phyloP scores from a whole-genome alignment of 1,284 basidiomycete species.

The Singerocomus inundabilis region DNA sequence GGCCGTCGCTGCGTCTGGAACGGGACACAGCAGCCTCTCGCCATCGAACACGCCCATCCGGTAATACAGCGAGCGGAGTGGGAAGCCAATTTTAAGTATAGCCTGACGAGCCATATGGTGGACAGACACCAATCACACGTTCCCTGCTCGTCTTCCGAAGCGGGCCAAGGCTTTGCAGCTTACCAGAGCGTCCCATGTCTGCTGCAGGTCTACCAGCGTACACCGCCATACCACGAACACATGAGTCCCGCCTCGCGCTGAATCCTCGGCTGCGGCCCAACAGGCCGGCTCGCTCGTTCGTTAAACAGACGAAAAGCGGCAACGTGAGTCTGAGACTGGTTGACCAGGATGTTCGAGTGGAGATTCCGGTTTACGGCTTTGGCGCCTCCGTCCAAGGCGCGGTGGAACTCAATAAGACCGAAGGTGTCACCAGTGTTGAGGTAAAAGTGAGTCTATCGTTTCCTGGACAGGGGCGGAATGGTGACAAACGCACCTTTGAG shows the following conservation, averaged over 20 bases:
- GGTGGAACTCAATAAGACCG: conserved; percentile 54
- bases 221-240: conserved; percentile 43
- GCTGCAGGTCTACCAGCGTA: conserved; percentile 48
- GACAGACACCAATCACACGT: conserved; percentile 26
- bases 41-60: conserved; percentile 8
- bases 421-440: conserved; percentile 58
- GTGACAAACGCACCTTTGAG: conserved; percentile 34
- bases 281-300: conserved; percentile 48
- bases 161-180: conserved; percentile 8
- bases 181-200: conserved; percentile 37
- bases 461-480: conserved; percentile 11
- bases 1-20: background rate
- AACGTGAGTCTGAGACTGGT: conserved; percentile 49
- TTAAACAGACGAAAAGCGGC: conserved; percentile 60
- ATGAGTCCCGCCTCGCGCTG: conserved; percentile 54
- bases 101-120: conserved; percentile 31
- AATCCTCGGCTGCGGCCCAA: conserved; percentile 42
- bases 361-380: conserved; percentile 57
- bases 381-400: conserved; percentile 53
- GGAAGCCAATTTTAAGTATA: conserved; percentile 38
- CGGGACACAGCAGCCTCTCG: background rate
- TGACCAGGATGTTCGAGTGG: conserved; percentile 48
- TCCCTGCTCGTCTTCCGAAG: conserved; percentile 2
- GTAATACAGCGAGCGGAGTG: conserved; percentile 28
- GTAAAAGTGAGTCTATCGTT: conserved; percentile 46